Conservation (phyloP, 73 alveolate genomes). For the Durusdinium trenchii region DNA sequence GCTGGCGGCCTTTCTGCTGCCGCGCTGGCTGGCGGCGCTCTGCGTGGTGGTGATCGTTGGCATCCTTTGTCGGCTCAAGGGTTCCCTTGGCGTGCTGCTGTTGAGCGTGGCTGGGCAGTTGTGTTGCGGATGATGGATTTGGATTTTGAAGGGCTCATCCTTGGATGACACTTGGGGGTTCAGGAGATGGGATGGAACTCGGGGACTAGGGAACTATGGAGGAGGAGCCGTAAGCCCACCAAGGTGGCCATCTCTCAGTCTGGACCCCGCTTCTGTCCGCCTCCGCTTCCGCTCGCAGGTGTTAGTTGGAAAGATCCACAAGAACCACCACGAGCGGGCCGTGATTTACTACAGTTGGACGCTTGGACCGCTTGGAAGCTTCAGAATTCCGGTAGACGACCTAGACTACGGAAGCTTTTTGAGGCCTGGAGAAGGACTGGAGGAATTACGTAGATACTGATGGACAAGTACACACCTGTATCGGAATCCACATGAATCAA, state of each 20-base stretch:
- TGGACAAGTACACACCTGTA: too few species aligned
- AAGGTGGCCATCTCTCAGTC: neutral
- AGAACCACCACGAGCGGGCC: slow-evolving; percentile 88
- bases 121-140: neutral
- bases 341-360: slow-evolving; percentile 62
- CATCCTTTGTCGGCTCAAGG: slow-evolving; percentile 32
- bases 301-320: slow-evolving; percentile 77
- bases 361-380: neutral
- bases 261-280: neutral
- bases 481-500: too few species aligned
- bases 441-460: too few species aligned
- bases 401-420: neutral
- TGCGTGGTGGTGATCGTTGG: slow-evolving; percentile 19
- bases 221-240: neutral
- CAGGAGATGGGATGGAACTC: neutral
- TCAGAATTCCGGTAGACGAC: too few species aligned
- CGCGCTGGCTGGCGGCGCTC: neutral
- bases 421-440: neutral
- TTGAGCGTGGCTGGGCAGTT: slow-evolving; percentile 48
- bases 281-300: neutral
- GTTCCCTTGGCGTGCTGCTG: slow-evolving; percentile 58
- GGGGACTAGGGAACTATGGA: neutral
- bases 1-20: slow-evolving; percentile 48
- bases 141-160: neutral
- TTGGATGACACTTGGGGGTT: neutral